Base-by-base conservation (phyloP, 2,329 filamentous ascomycete species). In the Onygenales sp. region DNA sequence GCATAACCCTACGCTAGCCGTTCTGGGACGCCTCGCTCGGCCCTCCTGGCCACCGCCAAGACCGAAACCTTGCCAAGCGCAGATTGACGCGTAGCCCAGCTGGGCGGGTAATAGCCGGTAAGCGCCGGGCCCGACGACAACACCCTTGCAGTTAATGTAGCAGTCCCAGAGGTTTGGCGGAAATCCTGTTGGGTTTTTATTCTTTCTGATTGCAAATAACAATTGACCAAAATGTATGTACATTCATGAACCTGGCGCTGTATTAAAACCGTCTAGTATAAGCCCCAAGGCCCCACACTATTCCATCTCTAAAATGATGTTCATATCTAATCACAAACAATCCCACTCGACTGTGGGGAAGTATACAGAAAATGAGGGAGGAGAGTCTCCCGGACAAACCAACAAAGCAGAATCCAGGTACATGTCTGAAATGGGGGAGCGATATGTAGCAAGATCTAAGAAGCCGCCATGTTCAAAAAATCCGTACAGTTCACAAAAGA, bases 1-100 rank as follows among this genome's bases (percentile, higher is more conserved):
- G 70, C 65, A 71, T 64, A 70, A 68, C 70, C 70, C 70, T 73
- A 73, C 65, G 56, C 70, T 72, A 71, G 55, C 60, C 60, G 6
- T 6, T 62, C 62, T 51, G 2, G 61, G 62, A 43, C 42, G 8
- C 9, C 13, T 13, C 11, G 37, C 14, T 34, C 13, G 43, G 36
- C 39, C 39, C 17, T 17, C 17, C 17, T 17, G 17, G 37, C 40
- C 63, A 53, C 67, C 60, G 33, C 59, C 58, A 33, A 90, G 67
- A 21, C 74, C 74, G 53, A 93, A 2, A 4, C 8, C 9, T 6
- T 2, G 2, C 8, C 11, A 48, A 27, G 37, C 11, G 32, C 14
- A 48, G 27, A 39, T n/a, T 36, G 33, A 33, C 33, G 33, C 45
- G 6, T 5, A 4, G 21, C 21, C 4, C 21, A 27, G 21, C 3